Conservation (phyloP, 495 filamentous ascomycete species). For the Rhizodiscina lignyota region DNA sequence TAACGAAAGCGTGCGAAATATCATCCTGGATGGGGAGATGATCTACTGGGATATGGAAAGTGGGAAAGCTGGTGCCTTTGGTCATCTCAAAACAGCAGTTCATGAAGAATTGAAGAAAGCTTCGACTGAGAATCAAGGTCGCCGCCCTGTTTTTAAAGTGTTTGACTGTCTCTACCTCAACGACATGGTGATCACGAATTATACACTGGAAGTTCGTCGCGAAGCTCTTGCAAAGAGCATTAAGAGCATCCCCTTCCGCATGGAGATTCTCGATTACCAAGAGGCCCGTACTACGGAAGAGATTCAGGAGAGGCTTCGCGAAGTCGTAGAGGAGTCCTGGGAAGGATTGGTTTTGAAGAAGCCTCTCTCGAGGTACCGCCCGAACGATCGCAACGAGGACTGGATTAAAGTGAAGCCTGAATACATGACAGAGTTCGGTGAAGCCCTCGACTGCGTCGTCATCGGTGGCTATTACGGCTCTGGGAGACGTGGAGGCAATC, state of each 20-base stretch:
- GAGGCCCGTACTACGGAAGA: slow-evolving; percentile 48
- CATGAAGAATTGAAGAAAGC: slow-evolving; percentile 57
- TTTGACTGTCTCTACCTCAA: slow-evolving; percentile 92
- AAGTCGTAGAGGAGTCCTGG: slow-evolving; percentile 71
- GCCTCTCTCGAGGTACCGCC: slow-evolving; percentile 64
- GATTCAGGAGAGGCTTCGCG: slow-evolving; percentile 62
- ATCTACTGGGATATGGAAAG: slow-evolving; percentile 91
- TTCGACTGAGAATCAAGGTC: slow-evolving; percentile 56
- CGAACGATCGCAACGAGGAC: slow-evolving; percentile 87
- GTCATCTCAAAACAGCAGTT: slow-evolving; percentile 85
- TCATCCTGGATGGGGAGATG: slow-evolving; percentile 97
- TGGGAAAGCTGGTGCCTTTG: slow-evolving; percentile 74
- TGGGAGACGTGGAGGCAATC: slow-evolving; percentile 62
- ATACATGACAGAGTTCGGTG: slow-evolving; percentile 95
- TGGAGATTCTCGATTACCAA: slow-evolving; percentile 69
- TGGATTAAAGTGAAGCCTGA: slow-evolving; percentile 99
- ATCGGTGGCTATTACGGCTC: slow-evolving; percentile 89
- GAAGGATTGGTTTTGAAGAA: slow-evolving; percentile 94
- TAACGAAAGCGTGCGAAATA: slow-evolving; percentile 53
- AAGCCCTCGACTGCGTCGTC: slow-evolving; percentile 76
- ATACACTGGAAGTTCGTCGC: slow-evolving; percentile 67
- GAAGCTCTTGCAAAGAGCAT: slow-evolving; percentile 55
- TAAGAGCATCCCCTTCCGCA: slow-evolving; percentile 45
- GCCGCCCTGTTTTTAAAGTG: slow-evolving; percentile 65
- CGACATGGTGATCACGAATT: slow-evolving; percentile 57